phyloP scores from a whole-genome alignment of 2,329 filamentous ascomycete species.

The Paraphaeosphaeria sporulosa region DNA sequence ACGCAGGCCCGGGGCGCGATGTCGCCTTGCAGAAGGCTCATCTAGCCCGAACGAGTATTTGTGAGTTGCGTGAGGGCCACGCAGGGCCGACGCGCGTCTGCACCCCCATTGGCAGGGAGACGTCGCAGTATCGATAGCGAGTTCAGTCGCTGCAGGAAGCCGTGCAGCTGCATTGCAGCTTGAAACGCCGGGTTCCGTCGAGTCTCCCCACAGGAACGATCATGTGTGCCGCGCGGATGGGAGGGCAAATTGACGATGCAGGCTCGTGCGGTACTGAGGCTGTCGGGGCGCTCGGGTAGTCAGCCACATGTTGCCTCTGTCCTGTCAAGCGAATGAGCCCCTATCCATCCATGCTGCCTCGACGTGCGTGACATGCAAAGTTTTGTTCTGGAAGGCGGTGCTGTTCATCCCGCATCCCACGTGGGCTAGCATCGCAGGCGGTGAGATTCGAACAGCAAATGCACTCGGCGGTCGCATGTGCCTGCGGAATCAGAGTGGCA shows the following conservation, averaged over 20 bases:
- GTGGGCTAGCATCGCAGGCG: constrained; percentile 35
- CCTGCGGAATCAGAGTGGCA: constrained; percentile 16
- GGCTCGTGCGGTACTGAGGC: constrained; percentile 4
- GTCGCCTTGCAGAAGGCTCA: not conserved
- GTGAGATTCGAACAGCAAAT: constrained; percentile 25
- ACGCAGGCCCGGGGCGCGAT: not conserved
- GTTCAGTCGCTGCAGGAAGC: constrained; percentile 9
- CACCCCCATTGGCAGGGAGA: constrained; percentile 20
- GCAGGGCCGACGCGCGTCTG: constrained; percentile 37
- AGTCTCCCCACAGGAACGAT: constrained; percentile 16
- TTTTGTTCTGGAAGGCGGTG: constrained; percentile 32
- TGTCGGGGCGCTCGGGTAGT: not conserved
- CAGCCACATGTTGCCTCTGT: constrained; percentile 32
- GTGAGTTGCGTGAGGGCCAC: constrained; percentile 29
- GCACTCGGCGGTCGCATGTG: constrained; percentile 19
- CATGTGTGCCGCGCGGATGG: constrained; percentile 21
- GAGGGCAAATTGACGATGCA: constrained; percentile 12
- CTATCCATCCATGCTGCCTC: constrained; percentile 18
- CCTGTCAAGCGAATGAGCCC: constrained; percentile 23
- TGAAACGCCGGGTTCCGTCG: constrained; percentile 17
- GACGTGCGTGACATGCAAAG: constrained; percentile 34
- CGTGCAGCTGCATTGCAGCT: constrained; percentile 14
- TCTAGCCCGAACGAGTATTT: constrained; percentile 19
- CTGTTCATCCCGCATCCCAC: constrained; percentile 39
- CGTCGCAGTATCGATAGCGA: constrained; percentile 19